A percentile compares a stretch with the other conserved stretches of the same genome.
phyloP scores from a whole-genome alignment of 495 filamentous ascomycete genomes.

The Aeminium ludgeri region DNA sequence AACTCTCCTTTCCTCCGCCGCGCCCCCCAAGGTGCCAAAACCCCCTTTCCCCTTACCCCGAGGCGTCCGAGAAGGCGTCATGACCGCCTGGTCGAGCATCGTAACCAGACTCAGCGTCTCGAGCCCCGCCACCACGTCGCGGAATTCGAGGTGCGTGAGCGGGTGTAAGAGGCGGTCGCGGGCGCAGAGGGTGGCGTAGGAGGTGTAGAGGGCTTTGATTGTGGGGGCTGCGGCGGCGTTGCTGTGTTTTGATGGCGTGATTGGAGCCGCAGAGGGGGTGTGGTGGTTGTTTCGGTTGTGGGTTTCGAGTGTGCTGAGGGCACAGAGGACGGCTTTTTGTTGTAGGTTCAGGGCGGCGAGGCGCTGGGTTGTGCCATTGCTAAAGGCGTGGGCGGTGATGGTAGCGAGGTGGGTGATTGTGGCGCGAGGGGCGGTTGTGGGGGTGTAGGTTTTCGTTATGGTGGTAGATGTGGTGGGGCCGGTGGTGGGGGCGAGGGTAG shows the following conservation, averaged over 20 bases:
- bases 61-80: slow-evolving; percentile 25
- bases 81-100: slow-evolving; percentile 43
- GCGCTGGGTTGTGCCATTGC: slow-evolving; percentile 65
- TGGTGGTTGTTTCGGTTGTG: slow-evolving; percentile 25
- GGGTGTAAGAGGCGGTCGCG: slow-evolving; percentile 72
- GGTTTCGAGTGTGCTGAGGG: slow-evolving; percentile 66
- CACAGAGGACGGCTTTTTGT: slow-evolving; percentile 88
- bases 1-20: slow-evolving; percentile 22
- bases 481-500: slow-evolving; percentile 18
- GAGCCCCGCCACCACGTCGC: slow-evolving; percentile 77
- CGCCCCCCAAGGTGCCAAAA: slow-evolving; percentile 16
- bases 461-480: background rate
- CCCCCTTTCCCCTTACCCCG: slow-evolving; percentile 22
- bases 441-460: slow-evolving; percentile 25
- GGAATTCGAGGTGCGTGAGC: slow-evolving; percentile 74
- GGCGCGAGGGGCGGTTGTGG: slow-evolving; percentile 75
- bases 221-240: slow-evolving; percentile 42
- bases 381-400: slow-evolving; percentile 70
- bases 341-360: slow-evolving; percentile 81
- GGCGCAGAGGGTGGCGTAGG: slow-evolving; percentile 64
- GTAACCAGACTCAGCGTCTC: slow-evolving; percentile 69
- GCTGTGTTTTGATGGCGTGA: slow-evolving; percentile 42
- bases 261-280: slow-evolving; percentile 25
- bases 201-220: slow-evolving; percentile 58
- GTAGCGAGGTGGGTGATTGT: slow-evolving; percentile 80